Evolutionary conservation across 768 basidiomycete species (phyloP), one percentile per base, ranked within the genome.

Genomic region (Sporobolomyces pararoseus): DNA sequence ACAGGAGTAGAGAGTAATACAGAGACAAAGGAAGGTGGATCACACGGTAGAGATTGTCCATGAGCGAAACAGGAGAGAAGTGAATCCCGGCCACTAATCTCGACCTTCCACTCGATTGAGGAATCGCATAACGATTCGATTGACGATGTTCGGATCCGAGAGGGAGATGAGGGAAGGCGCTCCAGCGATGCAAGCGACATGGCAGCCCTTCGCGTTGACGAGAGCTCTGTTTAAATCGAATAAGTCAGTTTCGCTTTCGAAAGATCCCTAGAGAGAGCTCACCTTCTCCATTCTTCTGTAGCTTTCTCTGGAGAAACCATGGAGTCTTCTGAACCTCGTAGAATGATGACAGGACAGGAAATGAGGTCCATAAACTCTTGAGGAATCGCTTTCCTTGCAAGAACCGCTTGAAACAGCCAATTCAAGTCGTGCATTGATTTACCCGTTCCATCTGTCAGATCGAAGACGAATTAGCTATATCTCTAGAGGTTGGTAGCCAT

Each of bases 61-160:
- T n/a, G n/a, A n/a, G n/a, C n/a, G n/a, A n/a, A n/a, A n/a, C n/a
- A n/a, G n/a, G n/a, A n/a, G n/a, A n/a, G n/a, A n/a, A n/a, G n/a
- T n/a, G n/a, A n/a, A n/a, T n/a, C n/a, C n/a, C n/a, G n/a, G n/a
- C n/a, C n/a, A n/a, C n/a, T 25, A 61, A n/a, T 49, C 59, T 23
- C 34, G 34, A 13, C 59, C 59, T 10, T 49, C 29, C 14, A 23
- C 52, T 6, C 69, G 51, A 21, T 39, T 29, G 0, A 61, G 12
- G 19, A 66, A 66, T 35, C 61, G 63, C 21, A 57, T 23, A 35
- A 62, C 54, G 16, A 70, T 44, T 0, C 64, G 69, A 47, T 66
- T 70, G 47, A 63, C 39, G 31, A 70, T 55, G 54, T 70, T 70
- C n/a, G 46, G n/a, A 47, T 70, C 69, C 12, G 64, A 65, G 21